A percentile compares a stretch with the other conserved stretches of the same genome.
Conservation (phyloP, 352 stramenopile species). For the Aphanomyces euteiches region DNA sequence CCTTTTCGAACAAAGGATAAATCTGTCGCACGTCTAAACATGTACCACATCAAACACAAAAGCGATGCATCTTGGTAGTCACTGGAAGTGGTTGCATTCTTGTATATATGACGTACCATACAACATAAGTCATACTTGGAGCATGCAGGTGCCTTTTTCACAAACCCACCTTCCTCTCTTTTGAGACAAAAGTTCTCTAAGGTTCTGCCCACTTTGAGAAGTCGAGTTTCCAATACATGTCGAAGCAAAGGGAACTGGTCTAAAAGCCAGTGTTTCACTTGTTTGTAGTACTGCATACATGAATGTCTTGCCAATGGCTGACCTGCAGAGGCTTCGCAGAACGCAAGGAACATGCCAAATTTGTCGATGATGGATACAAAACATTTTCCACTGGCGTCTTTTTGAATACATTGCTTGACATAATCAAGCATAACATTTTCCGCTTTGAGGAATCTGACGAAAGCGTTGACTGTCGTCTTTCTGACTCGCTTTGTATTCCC, state of each 20-base stretch:
- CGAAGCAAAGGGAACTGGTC: conserved; percentile 28
- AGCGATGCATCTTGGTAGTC: conserved; percentile 41
- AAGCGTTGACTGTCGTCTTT: too few relatives aligned
- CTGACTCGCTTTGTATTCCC: too few relatives aligned
- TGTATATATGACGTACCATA: conserved; percentile 35
- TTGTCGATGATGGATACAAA: too few relatives aligned
- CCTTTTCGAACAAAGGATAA: conserved; percentile 34
- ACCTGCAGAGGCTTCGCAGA: conserved; percentile 30
- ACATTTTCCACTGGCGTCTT: too few relatives aligned
- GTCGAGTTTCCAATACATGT: conserved; percentile 6
- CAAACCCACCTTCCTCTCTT: conserved; percentile 28
- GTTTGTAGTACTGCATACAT: conserved; percentile 20
- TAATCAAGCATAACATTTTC: too few relatives aligned
- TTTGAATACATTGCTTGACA: too few relatives aligned
- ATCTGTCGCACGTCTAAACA: conserved; percentile 39
- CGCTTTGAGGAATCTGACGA: too few relatives aligned
- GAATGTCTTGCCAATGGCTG: conserved; percentile 31
- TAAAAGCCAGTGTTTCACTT: conserved; percentile 15
- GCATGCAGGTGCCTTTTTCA: conserved; percentile 39
- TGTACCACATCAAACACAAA: conserved; percentile 38
- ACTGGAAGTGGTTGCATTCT: conserved; percentile 2
- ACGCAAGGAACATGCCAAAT: neutral
- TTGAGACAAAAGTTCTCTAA: conserved; percentile 32
- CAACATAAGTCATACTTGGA: conserved; percentile 34
- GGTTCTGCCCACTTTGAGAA: conserved; percentile 11